Evolutionary conservation across 78 protist species (phyloP).

Genomic region (Acrasis kona): DNA sequence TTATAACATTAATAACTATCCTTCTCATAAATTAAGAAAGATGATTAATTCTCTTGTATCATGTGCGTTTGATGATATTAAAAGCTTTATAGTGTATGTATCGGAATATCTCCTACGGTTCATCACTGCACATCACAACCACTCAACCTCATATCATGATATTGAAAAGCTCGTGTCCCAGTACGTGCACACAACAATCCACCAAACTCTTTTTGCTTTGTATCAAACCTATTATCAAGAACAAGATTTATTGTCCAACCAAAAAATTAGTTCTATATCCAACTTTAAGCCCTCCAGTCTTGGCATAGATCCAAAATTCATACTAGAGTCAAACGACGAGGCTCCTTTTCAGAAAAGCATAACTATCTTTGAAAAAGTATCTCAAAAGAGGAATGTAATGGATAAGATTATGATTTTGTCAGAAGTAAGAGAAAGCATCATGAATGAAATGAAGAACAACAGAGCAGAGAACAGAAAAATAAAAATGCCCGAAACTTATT

Average conservation of each 20-base stretch:
- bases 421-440: not conserved
- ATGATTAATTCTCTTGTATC: not conserved
- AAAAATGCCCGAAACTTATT: not conserved
- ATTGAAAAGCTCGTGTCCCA: no score
- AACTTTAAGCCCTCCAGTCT: no score
- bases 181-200: no score
- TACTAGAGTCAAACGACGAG: not conserved
- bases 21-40: not conserved
- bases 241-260: not conserved
- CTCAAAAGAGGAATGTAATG: not conserved
- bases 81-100: not conserved
- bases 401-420: not conserved
- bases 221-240: not conserved
- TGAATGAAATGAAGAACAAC: not conserved
- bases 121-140: no score
- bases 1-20: not conserved
- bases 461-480: not conserved
- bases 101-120: not conserved
- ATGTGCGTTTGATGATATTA: not conserved
- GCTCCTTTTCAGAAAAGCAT: not conserved
- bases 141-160: no score
- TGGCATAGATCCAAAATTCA: not conserved
- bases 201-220: not conserved
- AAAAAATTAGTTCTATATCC: not conserved
- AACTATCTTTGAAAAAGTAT: not conserved